These are phyloP conservation scores for Tinospora cordifolia DNA, from an alignment of 164 flowering plant genomes.

Conservation along the genomic window DNA sequence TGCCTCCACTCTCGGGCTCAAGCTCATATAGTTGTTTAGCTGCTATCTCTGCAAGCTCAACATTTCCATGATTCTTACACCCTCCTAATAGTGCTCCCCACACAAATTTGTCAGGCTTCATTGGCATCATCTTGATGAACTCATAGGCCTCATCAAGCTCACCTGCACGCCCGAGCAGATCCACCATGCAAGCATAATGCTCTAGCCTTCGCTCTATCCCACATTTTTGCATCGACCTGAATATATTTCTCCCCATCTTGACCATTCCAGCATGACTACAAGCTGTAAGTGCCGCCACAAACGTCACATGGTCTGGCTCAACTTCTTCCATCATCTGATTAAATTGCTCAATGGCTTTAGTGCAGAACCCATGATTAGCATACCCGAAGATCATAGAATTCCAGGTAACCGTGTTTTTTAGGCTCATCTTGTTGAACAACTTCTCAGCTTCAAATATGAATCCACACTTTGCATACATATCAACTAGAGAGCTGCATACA, in stretches of 20 bases:
- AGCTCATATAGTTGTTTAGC: conserved; percentile 48
- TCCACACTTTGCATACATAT: conserved; percentile 88
- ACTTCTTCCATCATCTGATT: conserved; percentile 40
- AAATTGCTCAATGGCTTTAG: conserved; percentile 58
- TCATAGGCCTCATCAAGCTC: conserved; percentile 56
- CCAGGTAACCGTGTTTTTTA: conserved; percentile 53
- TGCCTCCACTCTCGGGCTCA: conserved; percentile 60
- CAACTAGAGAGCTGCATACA: conserved; percentile 66
- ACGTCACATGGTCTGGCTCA: conserved; percentile 58
- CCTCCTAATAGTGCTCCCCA: conserved; percentile 92
- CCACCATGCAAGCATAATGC: conserved; percentile 86
- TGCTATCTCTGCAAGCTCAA: conserved; percentile 67
- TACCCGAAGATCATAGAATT: conserved; percentile 81
- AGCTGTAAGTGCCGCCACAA: conserved; percentile 63
- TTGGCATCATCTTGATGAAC: conserved; percentile 52
- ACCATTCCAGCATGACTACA: conserved; percentile 67
- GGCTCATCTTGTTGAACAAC: conserved; percentile 43
- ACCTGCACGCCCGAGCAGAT: conserved; percentile 80
- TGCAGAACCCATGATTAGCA: conserved; percentile 64
- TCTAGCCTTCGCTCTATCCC: conserved; percentile 58
- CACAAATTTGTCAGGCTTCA: conserved; percentile 65
- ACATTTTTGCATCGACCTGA: conserved; percentile 49
- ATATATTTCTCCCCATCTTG: conserved; percentile 43
- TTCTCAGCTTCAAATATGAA: conserved; percentile 43
- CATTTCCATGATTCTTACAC: conserved; percentile 58